Conservation (phyloP, 257 asterid species). For the Nicotiana noctiflora region DNA sequence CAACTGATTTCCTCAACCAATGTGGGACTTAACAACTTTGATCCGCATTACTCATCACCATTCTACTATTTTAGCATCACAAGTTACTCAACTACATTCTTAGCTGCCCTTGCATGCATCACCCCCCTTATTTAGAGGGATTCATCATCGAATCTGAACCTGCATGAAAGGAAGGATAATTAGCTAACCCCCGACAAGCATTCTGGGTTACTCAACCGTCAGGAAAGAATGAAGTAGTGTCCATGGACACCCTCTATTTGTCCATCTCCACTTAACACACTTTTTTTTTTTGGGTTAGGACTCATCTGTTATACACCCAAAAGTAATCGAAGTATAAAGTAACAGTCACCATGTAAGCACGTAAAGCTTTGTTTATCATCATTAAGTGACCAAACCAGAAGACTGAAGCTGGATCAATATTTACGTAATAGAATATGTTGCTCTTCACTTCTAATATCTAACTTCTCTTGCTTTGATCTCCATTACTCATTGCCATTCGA, state of each 20-base stretch:
- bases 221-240: background rate
- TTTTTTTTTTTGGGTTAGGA: background rate
- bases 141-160: background rate
- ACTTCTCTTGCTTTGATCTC: background rate
- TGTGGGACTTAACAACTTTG: too few species aligned
- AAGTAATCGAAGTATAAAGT: background rate
- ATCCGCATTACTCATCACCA: too few species aligned
- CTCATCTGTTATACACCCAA: background rate
- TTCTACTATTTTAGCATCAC: too few species aligned
- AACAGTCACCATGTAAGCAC: background rate
- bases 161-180: background rate
- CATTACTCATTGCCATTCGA: background rate
- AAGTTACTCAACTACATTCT: background rate
- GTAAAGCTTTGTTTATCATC: background rate
- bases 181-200: background rate
- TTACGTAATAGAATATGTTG: background rate
- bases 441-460: background rate
- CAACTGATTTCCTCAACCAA: too few species aligned
- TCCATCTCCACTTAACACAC: background rate
- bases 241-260: background rate
- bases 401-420: background rate
- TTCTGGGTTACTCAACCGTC: background rate
- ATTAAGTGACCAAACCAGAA: constrained; percentile 1
- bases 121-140: background rate
- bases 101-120: background rate